Base-by-base conservation (phyloP, 805 yeast genomes). In the Saccharomycopsis sp. region DNA sequence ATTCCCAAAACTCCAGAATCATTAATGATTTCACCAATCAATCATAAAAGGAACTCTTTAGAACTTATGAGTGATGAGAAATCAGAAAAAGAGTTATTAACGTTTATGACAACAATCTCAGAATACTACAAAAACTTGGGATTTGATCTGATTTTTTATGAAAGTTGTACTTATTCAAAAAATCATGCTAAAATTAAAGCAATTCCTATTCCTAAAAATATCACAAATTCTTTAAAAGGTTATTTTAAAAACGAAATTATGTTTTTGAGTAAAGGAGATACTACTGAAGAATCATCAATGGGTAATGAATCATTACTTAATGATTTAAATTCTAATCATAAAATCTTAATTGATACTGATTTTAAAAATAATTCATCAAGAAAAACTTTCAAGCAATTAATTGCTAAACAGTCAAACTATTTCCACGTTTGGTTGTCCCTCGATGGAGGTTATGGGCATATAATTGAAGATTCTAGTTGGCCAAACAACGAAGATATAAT, bases 391-490 rank as follows among this genome's bases (percentile, higher is more conserved):
- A n/a, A n/a, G n/a, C n/a, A n/a, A n/a, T n/a, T n/a, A n/a, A 58
- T 71, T 19, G 70, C 72, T 3, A 60, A 64, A 35, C 70, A 70
- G 38, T 67, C 72, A 2, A 70, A 72, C 1, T 71, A 60, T 47
- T 69, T 66, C 50, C 76, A 70, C 48, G 69, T 66, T 5, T 71
- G 76, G 76, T 52, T 67, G 37, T 55, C 55, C 15, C 34, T 64
- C 4, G 60, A 64, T 35, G 74, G 74, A 17, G 76, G 76, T 0
- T 37, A 66, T 31, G 76, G 72, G 1, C 76, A 70, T 50, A 67
- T 71, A 5, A 59, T 70, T 5, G 76, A 71, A 44, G 39, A 19
- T 6, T 58, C 64, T 41, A 42, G 47, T 0, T 71, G 76, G 76
- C 75, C 76, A 0, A 20, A 8, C 4, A 52, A 50, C 34, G 68